Conservation (phyloP, 208 protist species). For the Novymonas esmeraldas region DNA sequence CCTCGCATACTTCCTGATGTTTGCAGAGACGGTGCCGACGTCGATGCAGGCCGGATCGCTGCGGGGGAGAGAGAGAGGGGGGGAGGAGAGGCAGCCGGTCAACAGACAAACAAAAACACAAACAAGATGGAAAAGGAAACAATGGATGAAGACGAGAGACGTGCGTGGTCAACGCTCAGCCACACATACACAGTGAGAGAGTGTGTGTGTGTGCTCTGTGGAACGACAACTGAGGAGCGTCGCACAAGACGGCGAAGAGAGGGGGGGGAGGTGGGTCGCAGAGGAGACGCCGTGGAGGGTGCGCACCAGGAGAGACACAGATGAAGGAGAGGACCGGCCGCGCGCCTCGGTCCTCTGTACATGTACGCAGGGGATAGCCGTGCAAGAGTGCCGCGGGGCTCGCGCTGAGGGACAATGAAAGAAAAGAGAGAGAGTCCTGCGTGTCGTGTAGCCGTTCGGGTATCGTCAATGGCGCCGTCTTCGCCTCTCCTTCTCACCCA, state of each 20-base stretch:
- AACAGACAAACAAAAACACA: conserved; percentile 3
- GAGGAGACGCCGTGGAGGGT: background rate
- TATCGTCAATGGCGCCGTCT: too few relatives aligned
- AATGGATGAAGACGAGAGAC: background rate
- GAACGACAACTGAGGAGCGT: too few relatives aligned
- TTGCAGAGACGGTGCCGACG: too few relatives aligned
- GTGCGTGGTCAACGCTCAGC: background rate
- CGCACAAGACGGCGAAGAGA: too few relatives aligned
- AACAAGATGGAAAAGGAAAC: conserved; percentile 19
- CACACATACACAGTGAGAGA: background rate
- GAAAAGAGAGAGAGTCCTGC: background rate
- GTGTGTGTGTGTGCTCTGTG: background rate
- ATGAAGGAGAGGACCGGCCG: too few relatives aligned
- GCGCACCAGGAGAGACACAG: too few relatives aligned
- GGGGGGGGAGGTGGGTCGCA: background rate
- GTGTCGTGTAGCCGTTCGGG: too few relatives aligned
- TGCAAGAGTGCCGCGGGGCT: background rate
- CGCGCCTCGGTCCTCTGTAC: too few relatives aligned
- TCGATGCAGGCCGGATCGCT: too few relatives aligned
- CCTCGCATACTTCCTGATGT: too few relatives aligned
- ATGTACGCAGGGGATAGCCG: too few relatives aligned
- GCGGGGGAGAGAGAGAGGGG: background rate
- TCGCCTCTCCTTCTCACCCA: too few relatives aligned
- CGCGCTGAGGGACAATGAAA: background rate
- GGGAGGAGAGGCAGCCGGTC: background rate